Percentiles rank a stretch among this genome's conserved stretches.
Conservation (phyloP, 192 early-diverging fungal species). For the Haplosporangium gracile region DNA sequence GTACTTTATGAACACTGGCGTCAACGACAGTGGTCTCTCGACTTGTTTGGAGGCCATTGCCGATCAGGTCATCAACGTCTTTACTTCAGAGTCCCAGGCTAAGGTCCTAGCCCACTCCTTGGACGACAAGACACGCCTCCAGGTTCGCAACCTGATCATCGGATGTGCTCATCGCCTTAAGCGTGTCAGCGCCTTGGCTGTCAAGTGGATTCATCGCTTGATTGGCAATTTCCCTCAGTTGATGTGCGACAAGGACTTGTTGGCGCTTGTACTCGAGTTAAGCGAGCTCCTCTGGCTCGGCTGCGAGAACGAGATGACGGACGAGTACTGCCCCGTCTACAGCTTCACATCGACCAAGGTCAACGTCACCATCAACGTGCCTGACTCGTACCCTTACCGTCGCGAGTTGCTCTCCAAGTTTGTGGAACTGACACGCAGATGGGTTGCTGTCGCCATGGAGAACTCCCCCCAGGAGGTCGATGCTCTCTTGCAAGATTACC, state of each 20-base stretch:
- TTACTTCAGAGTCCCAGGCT: slow-evolving; percentile 62
- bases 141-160: slow-evolving; percentile 73
- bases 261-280: slow-evolving; percentile 85
- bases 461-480: slow-evolving; percentile 79
- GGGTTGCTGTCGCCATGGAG: slow-evolving; percentile 72
- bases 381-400: slow-evolving; percentile 80
- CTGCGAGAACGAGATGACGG: slow-evolving; percentile 81
- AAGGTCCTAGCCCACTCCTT: slow-evolving; percentile 59
- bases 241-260: slow-evolving; percentile 78
- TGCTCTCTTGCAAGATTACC: slow-evolving; percentile 75
- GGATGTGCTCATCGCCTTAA: slow-evolving; percentile 76
- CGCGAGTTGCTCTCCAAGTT: slow-evolving; percentile 71
- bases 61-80: slow-evolving; percentile 67
- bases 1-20: slow-evolving; percentile 89
- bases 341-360: slow-evolving; percentile 73
- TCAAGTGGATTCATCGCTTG: slow-evolving; percentile 72
- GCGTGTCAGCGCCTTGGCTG: slow-evolving; percentile 74
- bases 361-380: slow-evolving; percentile 75
- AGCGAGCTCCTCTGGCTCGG: slow-evolving; percentile 86
- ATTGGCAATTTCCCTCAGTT: slow-evolving; percentile 77
- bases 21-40: slow-evolving; percentile 81
- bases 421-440: slow-evolving; percentile 71
- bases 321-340: slow-evolving; percentile 80
- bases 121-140: slow-evolving; percentile 59
- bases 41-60: slow-evolving; percentile 83